Base-by-base conservation (phyloP, 129 eudicot genomes). In the Helianthus annuus region DNA sequence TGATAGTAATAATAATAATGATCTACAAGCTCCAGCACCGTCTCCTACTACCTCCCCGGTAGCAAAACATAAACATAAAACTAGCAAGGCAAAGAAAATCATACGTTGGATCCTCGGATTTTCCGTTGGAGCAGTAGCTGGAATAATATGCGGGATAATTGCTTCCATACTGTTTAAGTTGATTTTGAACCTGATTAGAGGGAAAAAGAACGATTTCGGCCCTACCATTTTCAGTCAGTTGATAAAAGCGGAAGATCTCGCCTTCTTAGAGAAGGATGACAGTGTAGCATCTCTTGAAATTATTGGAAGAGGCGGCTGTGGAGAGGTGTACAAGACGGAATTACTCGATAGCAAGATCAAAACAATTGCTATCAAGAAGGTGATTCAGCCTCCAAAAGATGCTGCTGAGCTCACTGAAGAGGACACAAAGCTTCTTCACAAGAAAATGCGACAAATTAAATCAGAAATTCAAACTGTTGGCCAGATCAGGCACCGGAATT, bases 381-480 rank as follows among this genome's bases (percentile, higher is more conserved):
- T 90, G 6, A 48, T 82, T 1, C 95, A 89, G 12, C 92, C 92
- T 10, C 83, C 90, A 16, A 82, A 68, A 40, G 96, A 93, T 5
- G 88, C 90, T 2, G 80, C 87, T 27, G 95, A 93, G 61, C 80
- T 93, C 3, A 67, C 86, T 0, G 90, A 87, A 19, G 98, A 89
- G 79, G 95, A 93, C 34, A 89, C 84, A 61, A 87, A 79, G 78
- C 83, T 78, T 14, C 55, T 89, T 44, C 76, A 70, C 84, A 89
- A 82, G 78, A 87, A 87, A 66, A 85, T 93, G 97, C 74, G 92
- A 7, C 97, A 93, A 14, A 84, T 93, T 52, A 84, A 69, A 49
- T 87, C 97, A 3, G 97, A 93, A 80, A 89, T 93, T 17, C 76
- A 89, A 70, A 93, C 92, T 5, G 98, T 93, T 10, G 98, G 98